A percentile compares a stretch with the other conserved stretches of the same genome.
Evolutionary conservation across 2,329 filamentous ascomycete genomes (phyloP).

Genomic region (Ophiobolus disseminans): DNA sequence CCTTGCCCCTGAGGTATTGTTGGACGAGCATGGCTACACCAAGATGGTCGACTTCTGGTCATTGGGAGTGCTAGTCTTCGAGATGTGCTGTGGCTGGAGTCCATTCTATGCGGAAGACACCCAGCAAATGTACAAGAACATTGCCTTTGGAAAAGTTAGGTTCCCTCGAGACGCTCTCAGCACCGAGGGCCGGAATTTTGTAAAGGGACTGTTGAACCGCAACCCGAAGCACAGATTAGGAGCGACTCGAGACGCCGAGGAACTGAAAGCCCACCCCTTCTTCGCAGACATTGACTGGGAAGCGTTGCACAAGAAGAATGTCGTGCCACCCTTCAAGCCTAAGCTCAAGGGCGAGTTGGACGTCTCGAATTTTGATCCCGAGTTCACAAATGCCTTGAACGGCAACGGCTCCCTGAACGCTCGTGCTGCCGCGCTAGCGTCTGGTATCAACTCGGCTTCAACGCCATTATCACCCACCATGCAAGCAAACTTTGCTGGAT

Average conservation of each 20-base stretch:
- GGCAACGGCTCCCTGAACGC: slow-evolving; percentile 87
- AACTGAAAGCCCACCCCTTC: slow-evolving; percentile 93
- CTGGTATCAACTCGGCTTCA: slow-evolving; percentile 80
- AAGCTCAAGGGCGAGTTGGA: slow-evolving; percentile 95
- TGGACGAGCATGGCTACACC: slow-evolving; percentile 97
- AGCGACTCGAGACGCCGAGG: slow-evolving; percentile 87
- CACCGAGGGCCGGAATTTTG: slow-evolving; percentile 94
- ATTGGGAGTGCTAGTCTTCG: slow-evolving; percentile 93
- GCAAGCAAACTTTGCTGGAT: slow-evolving; percentile 97
- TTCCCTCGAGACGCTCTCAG: slow-evolving; percentile 95
- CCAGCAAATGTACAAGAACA: slow-evolving; percentile 99
- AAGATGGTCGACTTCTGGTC: slow-evolving; percentile 99
- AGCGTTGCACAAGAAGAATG: slow-evolving; percentile 84
- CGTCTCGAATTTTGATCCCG: slow-evolving; percentile 97
- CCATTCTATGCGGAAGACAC: slow-evolving; percentile 99
- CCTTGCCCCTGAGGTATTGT: slow-evolving; percentile 88
- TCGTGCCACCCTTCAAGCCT: slow-evolving; percentile 96
- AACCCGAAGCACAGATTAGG: slow-evolving; percentile 96
- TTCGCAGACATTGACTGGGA: slow-evolving; percentile 95
- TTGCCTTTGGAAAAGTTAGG: slow-evolving; percentile 96
- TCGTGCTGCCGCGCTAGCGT: slow-evolving; percentile 83
- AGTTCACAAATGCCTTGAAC: slow-evolving; percentile 94
- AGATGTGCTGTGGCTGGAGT: slow-evolving; percentile 99
- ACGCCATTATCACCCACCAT: slow-evolving; percentile 94
- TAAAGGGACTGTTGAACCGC: slow-evolving; percentile 94